Evolutionary conservation across 306 rosid species (phyloP).

Genomic region (Pyrus communis): DNA sequence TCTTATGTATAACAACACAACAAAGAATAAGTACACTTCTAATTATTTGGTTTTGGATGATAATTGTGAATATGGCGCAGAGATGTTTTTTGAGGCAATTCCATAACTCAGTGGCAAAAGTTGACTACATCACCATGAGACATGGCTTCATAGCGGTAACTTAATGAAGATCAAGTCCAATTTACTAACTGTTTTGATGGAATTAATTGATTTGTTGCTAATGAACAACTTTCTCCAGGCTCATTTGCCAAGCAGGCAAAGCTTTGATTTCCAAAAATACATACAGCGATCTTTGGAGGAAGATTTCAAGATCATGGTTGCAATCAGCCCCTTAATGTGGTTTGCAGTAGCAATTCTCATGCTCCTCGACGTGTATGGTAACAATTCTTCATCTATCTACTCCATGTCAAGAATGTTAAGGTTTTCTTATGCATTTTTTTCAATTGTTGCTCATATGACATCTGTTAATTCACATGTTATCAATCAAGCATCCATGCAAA

Average conservation of each 20-base stretch:
- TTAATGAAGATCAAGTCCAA: neutral
- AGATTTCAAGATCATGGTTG: constrained; percentile 32
- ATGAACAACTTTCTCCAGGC: constrained; percentile 19
- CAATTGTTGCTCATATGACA: neutral
- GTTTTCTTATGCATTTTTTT: neutral
- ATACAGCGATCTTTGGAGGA: constrained; percentile 31
- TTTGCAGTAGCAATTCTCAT: constrained; percentile 18
- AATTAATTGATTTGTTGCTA: neutral
- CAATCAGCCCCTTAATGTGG: constrained; percentile 45
- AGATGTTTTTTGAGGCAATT: constrained; percentile 44
- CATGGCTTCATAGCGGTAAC: constrained; percentile 38
- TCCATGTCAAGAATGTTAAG: neutral
- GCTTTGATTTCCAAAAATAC: constrained; percentile 31
- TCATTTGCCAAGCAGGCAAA: constrained; percentile 23
- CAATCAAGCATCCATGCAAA: no score
- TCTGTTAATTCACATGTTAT: neutral
- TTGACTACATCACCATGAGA: constrained; percentile 35
- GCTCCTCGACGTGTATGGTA: constrained; percentile 33
- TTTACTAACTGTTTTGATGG: neutral
- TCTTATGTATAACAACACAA: neutral
- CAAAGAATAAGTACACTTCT: neutral
- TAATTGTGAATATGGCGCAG: constrained; percentile 21
- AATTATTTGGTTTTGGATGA: neutral
- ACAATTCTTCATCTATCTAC: neutral
- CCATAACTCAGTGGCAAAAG: constrained; percentile 29